phyloP scores from a whole-genome alignment of 176 grass and related monocot species.

The Ensete ventricosum region DNA sequence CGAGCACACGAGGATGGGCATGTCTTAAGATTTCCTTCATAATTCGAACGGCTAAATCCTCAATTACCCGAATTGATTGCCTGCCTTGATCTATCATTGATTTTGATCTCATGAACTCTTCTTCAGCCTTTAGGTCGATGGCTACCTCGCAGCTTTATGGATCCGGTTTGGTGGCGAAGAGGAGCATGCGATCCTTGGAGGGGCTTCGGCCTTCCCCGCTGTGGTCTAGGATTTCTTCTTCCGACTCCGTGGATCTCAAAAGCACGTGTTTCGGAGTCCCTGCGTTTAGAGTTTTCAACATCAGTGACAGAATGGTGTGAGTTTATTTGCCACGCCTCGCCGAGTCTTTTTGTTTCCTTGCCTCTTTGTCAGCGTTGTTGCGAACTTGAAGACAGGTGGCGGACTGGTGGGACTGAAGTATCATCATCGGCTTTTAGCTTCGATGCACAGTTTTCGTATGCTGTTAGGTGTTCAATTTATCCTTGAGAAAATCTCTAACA shows the following conservation, averaged over 20 bases:
- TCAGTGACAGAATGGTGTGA: slow-evolving; percentile 27
- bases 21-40: background rate
- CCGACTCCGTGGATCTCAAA: background rate
- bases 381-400: too few species aligned
- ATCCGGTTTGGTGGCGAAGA: background rate
- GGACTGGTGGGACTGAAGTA: too few species aligned
- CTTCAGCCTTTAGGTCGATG: background rate
- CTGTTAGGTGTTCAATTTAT: too few species aligned
- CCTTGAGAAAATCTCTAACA: too few species aligned
- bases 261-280: background rate
- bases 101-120: background rate
- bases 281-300: background rate
- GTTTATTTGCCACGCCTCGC: background rate
- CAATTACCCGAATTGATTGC: too few species aligned
- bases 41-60: background rate
- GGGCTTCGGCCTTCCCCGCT: background rate
- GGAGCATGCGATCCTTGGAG: background rate
- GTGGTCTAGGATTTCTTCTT: slow-evolving; percentile 1
- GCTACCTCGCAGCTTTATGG: background rate
- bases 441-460: too few species aligned
- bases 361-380: too few species aligned
- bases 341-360: too few species aligned
- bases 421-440: too few species aligned
- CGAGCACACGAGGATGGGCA: background rate
- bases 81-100: too few species aligned